These are phyloP conservation scores for Emmonsia crescens DNA, from an alignment of 2,329 filamentous ascomycete genomes.

Conservation along the genomic window DNA sequence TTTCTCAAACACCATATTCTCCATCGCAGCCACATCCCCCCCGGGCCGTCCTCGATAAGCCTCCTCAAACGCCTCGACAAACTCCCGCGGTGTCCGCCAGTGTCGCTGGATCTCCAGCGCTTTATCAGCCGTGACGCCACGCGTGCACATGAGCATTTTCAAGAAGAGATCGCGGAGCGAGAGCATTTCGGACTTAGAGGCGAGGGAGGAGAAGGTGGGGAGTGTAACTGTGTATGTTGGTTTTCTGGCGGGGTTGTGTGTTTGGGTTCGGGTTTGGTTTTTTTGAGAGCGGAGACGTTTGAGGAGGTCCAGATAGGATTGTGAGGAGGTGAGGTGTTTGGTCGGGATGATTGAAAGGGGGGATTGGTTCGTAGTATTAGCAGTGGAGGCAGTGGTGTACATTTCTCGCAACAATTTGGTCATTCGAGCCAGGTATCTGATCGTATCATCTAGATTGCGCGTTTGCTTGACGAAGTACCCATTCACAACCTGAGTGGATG, in stretches of 20 bases:
- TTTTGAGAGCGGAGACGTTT: conserved; percentile 47
- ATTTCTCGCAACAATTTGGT: conserved; percentile 55
- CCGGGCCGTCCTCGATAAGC: conserved; percentile 13
- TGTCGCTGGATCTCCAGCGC: conserved; percentile 66
- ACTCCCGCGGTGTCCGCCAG: conserved; percentile 64
- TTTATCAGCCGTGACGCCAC: conserved; percentile 64
- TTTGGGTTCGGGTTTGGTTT: conserved; percentile 40
- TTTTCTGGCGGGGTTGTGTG: conserved; percentile 42
- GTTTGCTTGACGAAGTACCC: conserved; percentile 72
- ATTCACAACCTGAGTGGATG: conserved; percentile 66
- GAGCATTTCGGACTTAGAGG: conserved; percentile 63
- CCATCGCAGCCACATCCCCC: conserved; percentile 42
- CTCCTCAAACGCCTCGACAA: conserved; percentile 60
- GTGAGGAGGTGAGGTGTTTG: conserved; percentile 44
- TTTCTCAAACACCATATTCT: conserved; percentile 48
- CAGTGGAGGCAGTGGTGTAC: conserved; percentile 34
- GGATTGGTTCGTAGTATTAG: conserved; percentile 32
- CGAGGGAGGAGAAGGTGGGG: conserved; percentile 57
- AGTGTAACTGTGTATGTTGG: conserved; percentile 55
- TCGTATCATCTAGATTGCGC: conserved; percentile 63
- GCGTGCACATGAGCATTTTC: conserved; percentile 78
- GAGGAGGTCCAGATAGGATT: conserved; percentile 56
- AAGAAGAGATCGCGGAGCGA: conserved; percentile 65
- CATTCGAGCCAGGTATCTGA: conserved; percentile 63
- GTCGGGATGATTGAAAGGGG: conserved; percentile 56